Evolutionary conservation across 2,329 filamentous ascomycete genomes (phyloP).

Genomic region (Botryosphaeria dothidea): DNA sequence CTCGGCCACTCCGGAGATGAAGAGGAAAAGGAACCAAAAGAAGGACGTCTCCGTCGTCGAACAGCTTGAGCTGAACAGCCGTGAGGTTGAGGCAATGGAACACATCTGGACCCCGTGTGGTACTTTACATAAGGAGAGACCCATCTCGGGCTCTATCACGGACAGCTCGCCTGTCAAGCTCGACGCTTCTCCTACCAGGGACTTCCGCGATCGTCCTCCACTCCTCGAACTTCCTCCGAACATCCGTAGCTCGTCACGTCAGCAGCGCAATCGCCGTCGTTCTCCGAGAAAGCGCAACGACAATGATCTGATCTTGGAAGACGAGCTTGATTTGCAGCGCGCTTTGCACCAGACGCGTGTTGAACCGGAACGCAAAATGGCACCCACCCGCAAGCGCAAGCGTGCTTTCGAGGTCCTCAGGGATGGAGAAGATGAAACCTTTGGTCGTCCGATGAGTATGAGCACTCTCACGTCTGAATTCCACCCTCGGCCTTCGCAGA

Average conservation of each 20-base stretch:
- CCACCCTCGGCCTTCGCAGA: slow-evolving; percentile 10
- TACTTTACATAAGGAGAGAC: slow-evolving; percentile 42
- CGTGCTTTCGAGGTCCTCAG: slow-evolving; percentile 43
- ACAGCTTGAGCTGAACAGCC: slow-evolving; percentile 65
- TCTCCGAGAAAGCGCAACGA: slow-evolving; percentile 5
- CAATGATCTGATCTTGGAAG: slow-evolving; percentile 23
- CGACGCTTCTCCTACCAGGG: slow-evolving; percentile 32
- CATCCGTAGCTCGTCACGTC: slow-evolving; percentile 15
- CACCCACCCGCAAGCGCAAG: slow-evolving; percentile 33
- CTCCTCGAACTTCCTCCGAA: slow-evolving; percentile 37
- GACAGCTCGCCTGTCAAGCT: slow-evolving; percentile 37
- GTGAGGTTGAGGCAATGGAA: slow-evolving; percentile 64
- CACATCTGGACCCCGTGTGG: slow-evolving; percentile 58
- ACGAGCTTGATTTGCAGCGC: slow-evolving; percentile 33
- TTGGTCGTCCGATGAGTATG: slow-evolving; percentile 34
- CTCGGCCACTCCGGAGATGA: slow-evolving; percentile 72
- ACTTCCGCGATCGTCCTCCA: slow-evolving; percentile 28
- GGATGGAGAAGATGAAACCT: slow-evolving; percentile 38
- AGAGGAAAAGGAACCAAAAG: slow-evolving; percentile 74
- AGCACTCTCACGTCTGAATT: slow-evolving; percentile 38
- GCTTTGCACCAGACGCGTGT: slow-evolving; percentile 29
- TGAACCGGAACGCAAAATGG: neutral
- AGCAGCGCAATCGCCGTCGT: neutral
- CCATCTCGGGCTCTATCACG: slow-evolving; percentile 47
- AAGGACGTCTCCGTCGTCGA: slow-evolving; percentile 72